Base-by-base conservation (phyloP, 495 filamentous ascomycete genomes). In the Penicillium paradoxum region DNA sequence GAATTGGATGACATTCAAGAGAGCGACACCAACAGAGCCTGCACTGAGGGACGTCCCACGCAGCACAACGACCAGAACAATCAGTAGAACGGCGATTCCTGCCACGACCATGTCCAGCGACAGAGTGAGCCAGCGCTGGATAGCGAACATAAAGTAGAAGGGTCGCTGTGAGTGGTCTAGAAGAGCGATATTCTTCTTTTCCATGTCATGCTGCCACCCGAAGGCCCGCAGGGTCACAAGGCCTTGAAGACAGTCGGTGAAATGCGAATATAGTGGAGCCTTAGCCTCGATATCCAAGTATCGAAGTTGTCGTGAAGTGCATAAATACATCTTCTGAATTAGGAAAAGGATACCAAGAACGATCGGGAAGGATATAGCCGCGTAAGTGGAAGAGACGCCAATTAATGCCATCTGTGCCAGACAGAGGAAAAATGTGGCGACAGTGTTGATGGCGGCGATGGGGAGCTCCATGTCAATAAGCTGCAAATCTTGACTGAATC, bases 221-320 rank as follows among this genome's bases (percentile, higher is more conserved):
- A 83, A 83, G 13, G 81, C 79, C 8, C 82, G 72, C 5, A 86
- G 59, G 3, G 80, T 83, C 0, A 66, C 67, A 5, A 79, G 62
- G 1, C 77, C 77, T 36, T 72, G 65, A 13, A 78, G 56, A 10
- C 70, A 73, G 43, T 87, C 84, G 18, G 79, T 68, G 44, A 86
- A 84, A 38, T 79, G 75, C 0, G 81, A 77, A 49, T 78, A 83
- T 1, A 86, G 65, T 2, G 82, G 80, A 4, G 82, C 73, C 59
- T 83, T 81, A 13, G 79, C 73, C 64, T 86, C 83, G 7, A 86
- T 70, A 27, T 86, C 83, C 18, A 87, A 66, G 38, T 83, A 71
- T 30, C 83, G 80, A 5, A 87, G 63, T 56, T 86, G 83, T 3
- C 83, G 77, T 2, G 83, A 85, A 1, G 84, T 87, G 10, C 79